Base-by-base conservation (phyloP, 2,329 filamentous ascomycete species). In the Harringtonia aguacate region DNA sequence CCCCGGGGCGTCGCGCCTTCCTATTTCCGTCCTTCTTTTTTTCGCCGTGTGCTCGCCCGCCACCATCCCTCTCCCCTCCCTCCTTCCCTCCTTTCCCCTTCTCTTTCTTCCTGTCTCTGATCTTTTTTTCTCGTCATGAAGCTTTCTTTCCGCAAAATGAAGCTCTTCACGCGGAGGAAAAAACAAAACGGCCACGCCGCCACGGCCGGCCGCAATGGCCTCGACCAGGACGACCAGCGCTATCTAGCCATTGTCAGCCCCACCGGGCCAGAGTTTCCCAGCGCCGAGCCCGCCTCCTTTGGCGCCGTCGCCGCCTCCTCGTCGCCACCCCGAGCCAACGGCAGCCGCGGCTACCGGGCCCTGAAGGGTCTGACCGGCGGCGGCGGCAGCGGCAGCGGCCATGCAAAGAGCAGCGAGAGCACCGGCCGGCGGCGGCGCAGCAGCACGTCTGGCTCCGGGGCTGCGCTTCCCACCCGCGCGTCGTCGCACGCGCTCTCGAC, bases 401-500 rank as follows among this genome's bases (percentile, higher is more conserved):
- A 22, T n/a, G 13, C 18, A 20, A 24, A 37, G 7, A 14, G 12
- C 28, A 17, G 15, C 22, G 33, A 13, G 35, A 29, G 22, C 20
- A 22, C n/a, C n/a, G n/a, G 18, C 8, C 8, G 9, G n/a, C 29
- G 31, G 21, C 42, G 20, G 17, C 24, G 20, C 8, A 15, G 15
- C 36, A 37, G 30, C 30, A 13, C 43, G 14, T 31, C 48, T 4
- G 24, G 12, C 17, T 37, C 33, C 40, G 12, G 21, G 20, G 10
- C 14, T 8, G 4, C 27, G 21, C 20, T 34, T 12, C 41, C 50
- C 18, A 68, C 64, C 6, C 52, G 53, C 21, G 52, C 56, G 24
- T 74, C 72, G 8, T 63, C 67, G 14, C 55, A 55, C 14, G 50
- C 63, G 31, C 67, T 79, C 39, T 64, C 66, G 34, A 62, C 63